Percentiles rank a stretch among this genome's conserved stretches.
Conservation (phyloP, 192 early-diverging fungal genomes). For the Rhizophagus clarus region DNA sequence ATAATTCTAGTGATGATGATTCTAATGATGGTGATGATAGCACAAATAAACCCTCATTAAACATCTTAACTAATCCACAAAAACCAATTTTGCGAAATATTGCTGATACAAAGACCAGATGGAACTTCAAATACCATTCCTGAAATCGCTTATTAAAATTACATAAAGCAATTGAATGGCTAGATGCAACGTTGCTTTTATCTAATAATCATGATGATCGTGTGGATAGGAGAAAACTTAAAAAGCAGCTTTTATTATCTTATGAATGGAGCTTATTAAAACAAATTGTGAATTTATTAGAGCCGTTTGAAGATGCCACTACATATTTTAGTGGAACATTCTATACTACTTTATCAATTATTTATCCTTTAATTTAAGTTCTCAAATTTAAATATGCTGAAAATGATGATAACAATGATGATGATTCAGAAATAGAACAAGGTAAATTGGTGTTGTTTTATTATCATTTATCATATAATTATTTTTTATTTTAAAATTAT, state of each 20-base stretch:
- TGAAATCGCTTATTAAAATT: neutral
- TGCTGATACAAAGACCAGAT: neutral
- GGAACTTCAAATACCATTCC: slow-evolving; percentile 2
- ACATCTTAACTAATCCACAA: neutral
- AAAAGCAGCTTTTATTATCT: neutral
- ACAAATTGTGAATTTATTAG: neutral
- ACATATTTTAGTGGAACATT: neutral
- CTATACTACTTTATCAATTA: neutral
- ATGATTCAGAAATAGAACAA: neutral
- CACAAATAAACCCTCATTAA: no score
- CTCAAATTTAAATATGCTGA: neutral
- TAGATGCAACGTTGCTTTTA: neutral
- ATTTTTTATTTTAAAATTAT: no score
- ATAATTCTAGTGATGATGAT: neutral
- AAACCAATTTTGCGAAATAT: neutral
- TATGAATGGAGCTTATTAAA: slow-evolving; percentile 1
- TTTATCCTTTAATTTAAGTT: neutral
- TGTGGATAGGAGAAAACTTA: neutral
- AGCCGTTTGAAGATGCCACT: neutral
- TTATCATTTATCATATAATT: no score
- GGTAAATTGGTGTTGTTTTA: no score
- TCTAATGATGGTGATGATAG: neutral
- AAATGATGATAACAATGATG: no score
- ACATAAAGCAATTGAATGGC: neutral
- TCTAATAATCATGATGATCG: neutral